Evolutionary conservation across 2,329 filamentous ascomycete species (phyloP).

Genomic region (Beauveria sp.): DNA sequence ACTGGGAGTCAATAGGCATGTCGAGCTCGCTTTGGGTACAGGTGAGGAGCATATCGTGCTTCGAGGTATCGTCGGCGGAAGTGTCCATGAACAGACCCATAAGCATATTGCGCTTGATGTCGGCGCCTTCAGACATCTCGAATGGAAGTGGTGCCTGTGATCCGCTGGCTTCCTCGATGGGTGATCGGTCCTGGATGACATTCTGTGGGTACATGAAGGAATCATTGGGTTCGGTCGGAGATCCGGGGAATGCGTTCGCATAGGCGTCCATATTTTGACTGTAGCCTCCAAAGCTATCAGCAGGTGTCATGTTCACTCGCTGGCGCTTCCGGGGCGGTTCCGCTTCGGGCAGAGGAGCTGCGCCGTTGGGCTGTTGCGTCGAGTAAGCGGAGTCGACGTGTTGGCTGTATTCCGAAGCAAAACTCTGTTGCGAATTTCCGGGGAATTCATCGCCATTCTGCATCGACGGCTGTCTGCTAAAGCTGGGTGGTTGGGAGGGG

Average conservation of each 20-base stretch:
- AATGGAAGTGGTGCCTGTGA: slow-evolving; percentile 59
- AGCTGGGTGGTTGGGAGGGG: slow-evolving; percentile 55
- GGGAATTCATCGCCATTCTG: slow-evolving; percentile 63
- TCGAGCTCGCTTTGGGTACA: slow-evolving; percentile 78
- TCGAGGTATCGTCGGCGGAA: slow-evolving; percentile 59
- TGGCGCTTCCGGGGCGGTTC: slow-evolving; percentile 81
- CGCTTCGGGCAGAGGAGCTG: slow-evolving; percentile 41
- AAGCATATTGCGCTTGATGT: slow-evolving; percentile 73
- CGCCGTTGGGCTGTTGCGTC: slow-evolving; percentile 40
- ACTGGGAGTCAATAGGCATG: slow-evolving; percentile 81
- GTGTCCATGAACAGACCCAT: slow-evolving; percentile 78
- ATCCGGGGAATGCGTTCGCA: slow-evolving; percentile 50
- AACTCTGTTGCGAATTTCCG: slow-evolving; percentile 76
- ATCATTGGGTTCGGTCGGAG: slow-evolving; percentile 73
- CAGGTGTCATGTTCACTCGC: slow-evolving; percentile 47
- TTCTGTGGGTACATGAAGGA: slow-evolving; percentile 63
- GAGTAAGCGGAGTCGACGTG: slow-evolving; percentile 63
- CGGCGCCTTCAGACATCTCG: slow-evolving; percentile 55
- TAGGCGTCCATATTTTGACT: slow-evolving; percentile 40
- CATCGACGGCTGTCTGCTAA: slow-evolving; percentile 64
- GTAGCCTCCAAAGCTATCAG: slow-evolving; percentile 50
- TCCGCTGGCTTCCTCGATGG: slow-evolving; percentile 44
- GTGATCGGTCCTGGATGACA: slow-evolving; percentile 33
- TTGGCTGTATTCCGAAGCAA: slow-evolving; percentile 68
- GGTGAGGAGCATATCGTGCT: slow-evolving; percentile 68